phyloP scores from a whole-genome alignment of 106 monocot genomes.

The Acanthochlamys bracteata region DNA sequence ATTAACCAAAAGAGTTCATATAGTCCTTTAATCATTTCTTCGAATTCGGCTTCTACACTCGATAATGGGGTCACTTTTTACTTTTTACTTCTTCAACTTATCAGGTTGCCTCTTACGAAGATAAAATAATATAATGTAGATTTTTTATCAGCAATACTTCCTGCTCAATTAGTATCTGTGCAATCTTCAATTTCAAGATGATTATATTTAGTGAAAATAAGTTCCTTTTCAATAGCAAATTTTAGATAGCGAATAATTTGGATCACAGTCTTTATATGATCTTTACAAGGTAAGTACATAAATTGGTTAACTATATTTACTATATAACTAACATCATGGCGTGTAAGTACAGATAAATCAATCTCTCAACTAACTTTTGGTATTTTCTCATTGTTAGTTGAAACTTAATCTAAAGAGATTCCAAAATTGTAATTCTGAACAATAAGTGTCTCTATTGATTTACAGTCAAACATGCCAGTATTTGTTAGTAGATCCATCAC shows the following conservation, averaged over 20 bases:
- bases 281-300: background rate
- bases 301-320: background rate
- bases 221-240: background rate
- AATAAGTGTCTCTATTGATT: background rate
- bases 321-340: too few relatives aligned
- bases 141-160: too few relatives aligned
- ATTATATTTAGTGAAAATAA: background rate
- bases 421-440: background rate
- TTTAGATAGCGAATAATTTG: background rate
- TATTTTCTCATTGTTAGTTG: background rate
- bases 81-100: conserved; percentile 5
- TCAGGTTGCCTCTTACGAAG: conserved; percentile 5
- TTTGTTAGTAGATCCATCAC: background rate
- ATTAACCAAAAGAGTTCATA: too few relatives aligned
- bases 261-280: background rate
- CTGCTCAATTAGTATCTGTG: background rate
- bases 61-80: background rate
- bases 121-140: too few relatives aligned
- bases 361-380: too few relatives aligned
- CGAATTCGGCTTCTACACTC: background rate
- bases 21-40: background rate
- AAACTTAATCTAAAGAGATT: background rate
- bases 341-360: too few relatives aligned
- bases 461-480: background rate
- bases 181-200: background rate